Evolutionary conservation across 2,329 filamentous ascomycete species (phyloP), one percentile per base, ranked within the genome.

Genomic region (Fonsecaea monophora): DNA sequence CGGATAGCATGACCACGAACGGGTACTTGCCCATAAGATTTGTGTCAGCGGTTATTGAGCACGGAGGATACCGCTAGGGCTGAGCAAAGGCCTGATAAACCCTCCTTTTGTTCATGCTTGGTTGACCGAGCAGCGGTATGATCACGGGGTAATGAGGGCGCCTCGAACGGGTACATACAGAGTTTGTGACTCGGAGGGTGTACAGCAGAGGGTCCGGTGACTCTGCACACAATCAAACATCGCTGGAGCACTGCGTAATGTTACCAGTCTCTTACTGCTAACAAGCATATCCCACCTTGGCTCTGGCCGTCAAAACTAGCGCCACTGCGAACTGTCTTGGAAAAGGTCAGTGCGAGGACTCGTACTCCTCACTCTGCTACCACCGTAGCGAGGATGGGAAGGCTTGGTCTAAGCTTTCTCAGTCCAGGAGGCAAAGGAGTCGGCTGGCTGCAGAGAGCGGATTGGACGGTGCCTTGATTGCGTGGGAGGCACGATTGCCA

Each of bases 391-490:
- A 60, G 57, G 38, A 60, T 13, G 35, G 18, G 50, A 58, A 30
- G 53, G 10, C 53, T 56, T 56, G 54, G 66, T 42, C 45, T 60
- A 56, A 61, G 58, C 62, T 53, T 59, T 48, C 40, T 48, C 38
- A 59, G 18, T 45, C 25, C 18, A 35, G 42, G 32, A 30, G 21
- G 38, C 59, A 25, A 65, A 60, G 53, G 37, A 32, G 48, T 42
- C 53, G 66, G 63, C 57, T 63, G 60, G n/a, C 55, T 64, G 58
- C 53, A 62, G 63, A 30, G 54, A 55, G 53, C 53, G 53, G 45
- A 66, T 67, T 64, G 64, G 64, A 57, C 37, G 67, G 67, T 69
- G 67, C 67, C 67, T 69, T 69, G 66, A 67, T 69, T 69, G 61
- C 67, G 61, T 64, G 64, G 67, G 60, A 55, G 63, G 32, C 40